These are phyloP conservation scores for Petunia secreta DNA, from an alignment of 257 asterid species.

Conservation along the genomic window DNA sequence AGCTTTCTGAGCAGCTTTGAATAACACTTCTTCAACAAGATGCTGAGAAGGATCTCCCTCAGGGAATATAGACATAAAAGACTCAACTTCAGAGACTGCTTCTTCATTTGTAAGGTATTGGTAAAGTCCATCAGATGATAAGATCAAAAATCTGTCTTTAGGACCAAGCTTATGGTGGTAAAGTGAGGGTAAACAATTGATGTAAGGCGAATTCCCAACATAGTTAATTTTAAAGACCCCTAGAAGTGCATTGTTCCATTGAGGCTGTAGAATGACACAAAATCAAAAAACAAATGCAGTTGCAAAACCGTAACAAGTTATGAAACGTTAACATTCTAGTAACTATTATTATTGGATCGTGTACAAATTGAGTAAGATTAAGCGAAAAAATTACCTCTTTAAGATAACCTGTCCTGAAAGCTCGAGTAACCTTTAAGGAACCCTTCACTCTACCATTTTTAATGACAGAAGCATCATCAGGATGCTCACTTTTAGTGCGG, in stretches of 20 bases:
- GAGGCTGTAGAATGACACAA: constrained; percentile 60
- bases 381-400: constrained; percentile 52
- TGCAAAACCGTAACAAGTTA: neutral
- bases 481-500: constrained; percentile 66
- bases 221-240: constrained; percentile 85
- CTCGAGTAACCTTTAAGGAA: constrained; percentile 84
- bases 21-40: constrained; percentile 80
- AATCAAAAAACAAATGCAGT: neutral
- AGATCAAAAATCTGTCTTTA: constrained; percentile 75
- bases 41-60: constrained; percentile 99
- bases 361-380: neutral
- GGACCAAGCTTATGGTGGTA: constrained; percentile 72
- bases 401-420: constrained; percentile 90
- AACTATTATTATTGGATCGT: neutral
- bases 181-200: constrained; percentile 69
- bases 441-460: constrained; percentile 82
- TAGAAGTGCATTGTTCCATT: constrained; percentile 82
- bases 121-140: constrained; percentile 91
- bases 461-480: constrained; percentile 68
- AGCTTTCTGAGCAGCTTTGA: constrained; percentile 91
- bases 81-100: constrained; percentile 79
- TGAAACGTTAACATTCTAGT: no score
- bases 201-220: constrained; percentile 72
- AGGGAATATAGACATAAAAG: constrained; percentile 71
- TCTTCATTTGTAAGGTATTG: constrained; percentile 87